phyloP scores from a whole-genome alignment of 768 basidiomycete species.

The Hirschioporus abietinus region DNA sequence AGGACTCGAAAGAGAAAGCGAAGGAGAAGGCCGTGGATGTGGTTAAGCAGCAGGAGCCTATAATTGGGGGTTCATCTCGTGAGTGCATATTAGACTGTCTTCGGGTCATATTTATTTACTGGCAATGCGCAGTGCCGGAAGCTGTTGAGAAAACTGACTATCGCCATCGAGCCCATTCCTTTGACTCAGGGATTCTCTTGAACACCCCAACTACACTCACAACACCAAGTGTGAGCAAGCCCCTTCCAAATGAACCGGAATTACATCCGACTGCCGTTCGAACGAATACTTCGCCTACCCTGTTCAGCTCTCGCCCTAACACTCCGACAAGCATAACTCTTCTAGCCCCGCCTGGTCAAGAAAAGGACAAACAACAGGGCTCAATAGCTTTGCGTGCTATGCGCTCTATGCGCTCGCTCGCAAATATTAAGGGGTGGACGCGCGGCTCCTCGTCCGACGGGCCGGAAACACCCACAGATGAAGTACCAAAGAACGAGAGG shows the following conservation, averaged over 20 bases:
- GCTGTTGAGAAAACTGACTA: constrained; percentile 19
- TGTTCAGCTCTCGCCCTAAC: constrained; percentile 17
- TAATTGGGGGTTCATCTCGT: not conserved
- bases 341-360: constrained; percentile 30
- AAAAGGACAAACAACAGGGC: constrained; percentile 19
- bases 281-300: constrained; percentile 17
- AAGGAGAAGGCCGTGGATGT: constrained; percentile 31
- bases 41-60: constrained; percentile 35
- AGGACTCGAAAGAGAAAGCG: constrained; percentile 64
- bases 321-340: constrained; percentile 33
- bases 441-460: constrained; percentile 26
- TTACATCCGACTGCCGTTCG: constrained; percentile 11
- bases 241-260: constrained; percentile 1
- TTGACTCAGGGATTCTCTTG: constrained; percentile 40
- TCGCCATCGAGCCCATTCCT: constrained; percentile 45
- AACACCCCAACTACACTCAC: constrained; percentile 19
- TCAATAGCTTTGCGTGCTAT: constrained; percentile 79
- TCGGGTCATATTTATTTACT: not conserved
- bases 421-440: constrained; percentile 72
- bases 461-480: constrained; percentile 12
- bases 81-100: not conserved
- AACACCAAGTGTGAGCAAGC: constrained; percentile 9
- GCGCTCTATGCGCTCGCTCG: constrained; percentile 66
- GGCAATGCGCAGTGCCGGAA: constrained; percentile 37
- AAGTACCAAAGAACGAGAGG: constrained; percentile 22